Evolutionary conservation across 2,329 filamentous ascomycete genomes (phyloP), one percentile per base, ranked within the genome.

Genomic region (Aschersonia sp.): DNA sequence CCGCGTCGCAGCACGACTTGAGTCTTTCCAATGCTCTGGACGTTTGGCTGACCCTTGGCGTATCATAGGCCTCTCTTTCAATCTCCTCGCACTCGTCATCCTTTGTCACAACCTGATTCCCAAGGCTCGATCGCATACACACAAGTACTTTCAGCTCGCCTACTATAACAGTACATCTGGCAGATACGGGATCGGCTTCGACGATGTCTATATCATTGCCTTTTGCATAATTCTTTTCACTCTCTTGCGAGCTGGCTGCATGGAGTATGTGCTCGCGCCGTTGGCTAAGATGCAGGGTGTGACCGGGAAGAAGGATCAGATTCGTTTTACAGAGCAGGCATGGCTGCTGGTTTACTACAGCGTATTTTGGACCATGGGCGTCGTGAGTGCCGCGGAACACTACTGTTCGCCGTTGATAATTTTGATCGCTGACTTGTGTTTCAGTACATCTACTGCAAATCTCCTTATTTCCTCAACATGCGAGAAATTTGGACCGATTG

Each of bases 311-410:
- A 96, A 95, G 69, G 79, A 80, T 44, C 70, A 84, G 51, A 78
- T 86, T 45, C 78, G 92, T 50, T 94, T 97, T 67, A 88, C 88
- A 52, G 92, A 98, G 69, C 92, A 98, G 68, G 87, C 83, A 44
- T 97, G 91, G 87, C 73, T 95, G 60, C 69, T 94, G 49, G 65
- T 92, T 43, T 97, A 96, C 68, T 91, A 91, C 64, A 69, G 70
- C 44, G 70, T 82, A 48, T 91, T 89, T 61, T 97, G 88, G 85
- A 74, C 80, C 9, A 69, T 91, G 51, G 92, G 92, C 55, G 75
- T 94, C 73, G 86, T 94, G 73, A 57, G 82, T 68, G 10, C 9
- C 31, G 9, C 10, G 10, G 20, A 20, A 28, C 20, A 42, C 40
- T 3, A n/a, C 6, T 3, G 10, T 42, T 31, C 28, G 4, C 20